Percentiles rank a stretch among this genome's conserved stretches.
These are phyloP conservation scores for Phytophthora aleatoria DNA, from an alignment of 352 stramenopile species.

Conservation along the genomic window DNA sequence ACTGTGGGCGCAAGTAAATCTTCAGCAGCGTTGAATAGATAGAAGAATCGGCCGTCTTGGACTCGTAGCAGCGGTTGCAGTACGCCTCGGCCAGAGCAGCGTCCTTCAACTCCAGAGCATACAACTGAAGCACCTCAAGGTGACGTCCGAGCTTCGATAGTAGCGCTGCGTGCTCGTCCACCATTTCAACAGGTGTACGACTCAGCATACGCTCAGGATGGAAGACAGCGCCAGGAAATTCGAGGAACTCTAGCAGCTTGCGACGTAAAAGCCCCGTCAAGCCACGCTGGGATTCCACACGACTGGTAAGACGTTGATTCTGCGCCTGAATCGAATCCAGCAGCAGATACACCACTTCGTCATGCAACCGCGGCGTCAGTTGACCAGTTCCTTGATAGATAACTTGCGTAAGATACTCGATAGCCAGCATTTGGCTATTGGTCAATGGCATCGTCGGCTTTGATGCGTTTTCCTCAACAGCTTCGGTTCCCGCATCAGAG, in stretches of 20 bases:
- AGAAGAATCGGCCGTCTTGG: conserved; percentile 71
- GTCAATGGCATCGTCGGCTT: conserved; percentile 50
- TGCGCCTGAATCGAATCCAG: conserved; percentile 67
- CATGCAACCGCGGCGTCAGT: conserved; percentile 61
- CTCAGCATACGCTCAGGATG: conserved; percentile 85
- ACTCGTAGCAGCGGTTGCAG: conserved; percentile 83
- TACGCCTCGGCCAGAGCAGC: conserved; percentile 74
- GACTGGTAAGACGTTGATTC: conserved; percentile 49
- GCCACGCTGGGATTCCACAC: conserved; percentile 60
- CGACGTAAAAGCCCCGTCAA: conserved; percentile 59
- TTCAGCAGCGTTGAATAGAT: conserved; percentile 84
- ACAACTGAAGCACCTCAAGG: conserved; percentile 82
- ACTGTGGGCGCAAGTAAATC: conserved; percentile 68
- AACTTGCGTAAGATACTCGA: conserved; percentile 81
- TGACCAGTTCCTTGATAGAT: conserved; percentile 47
- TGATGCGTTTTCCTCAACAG: conserved; percentile 11
- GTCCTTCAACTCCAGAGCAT: conserved; percentile 78
- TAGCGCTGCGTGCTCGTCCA: conserved; percentile 78
- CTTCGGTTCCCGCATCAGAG: conserved; percentile 9
- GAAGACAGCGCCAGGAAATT: conserved; percentile 54
- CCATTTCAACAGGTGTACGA: conserved; percentile 73
- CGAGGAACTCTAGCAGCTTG: conserved; percentile 74
- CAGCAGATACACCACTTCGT: conserved; percentile 81
- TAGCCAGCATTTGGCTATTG: conserved; percentile 68
- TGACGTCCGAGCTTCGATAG: conserved; percentile 78